Percentiles rank a stretch among this genome's conserved stretches.
Conservation (phyloP, 345 rosid genomes). For the Mercurialis annua region DNA sequence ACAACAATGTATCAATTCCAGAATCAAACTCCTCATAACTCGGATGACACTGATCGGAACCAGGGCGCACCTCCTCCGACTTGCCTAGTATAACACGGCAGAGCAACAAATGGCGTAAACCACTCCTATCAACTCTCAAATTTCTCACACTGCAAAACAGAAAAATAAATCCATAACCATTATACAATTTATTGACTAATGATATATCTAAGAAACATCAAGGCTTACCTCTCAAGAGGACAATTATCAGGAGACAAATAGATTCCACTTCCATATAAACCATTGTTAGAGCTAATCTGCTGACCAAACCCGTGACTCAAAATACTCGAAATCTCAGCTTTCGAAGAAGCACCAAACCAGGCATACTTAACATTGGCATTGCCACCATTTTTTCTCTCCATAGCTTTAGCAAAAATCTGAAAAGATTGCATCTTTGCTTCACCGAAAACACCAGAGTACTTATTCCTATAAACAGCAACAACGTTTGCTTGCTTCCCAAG, state of each 20-base stretch:
- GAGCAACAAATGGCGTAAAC: constrained; percentile 59
- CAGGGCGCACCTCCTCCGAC: constrained; percentile 51
- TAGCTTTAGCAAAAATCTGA: constrained; percentile 46
- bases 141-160: constrained; percentile 42
- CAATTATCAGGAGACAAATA: constrained; percentile 57
- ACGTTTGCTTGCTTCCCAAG: constrained; percentile 36
- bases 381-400: constrained; percentile 46
- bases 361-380: constrained; percentile 54
- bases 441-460: constrained; percentile 28
- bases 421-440: constrained; percentile 57
- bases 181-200: background rate
- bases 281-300: constrained; percentile 25
- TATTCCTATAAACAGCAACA: constrained; percentile 44
- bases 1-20: constrained; percentile 51
- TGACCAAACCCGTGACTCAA: constrained; percentile 61
- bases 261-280: constrained; percentile 55
- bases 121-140: constrained; percentile 44
- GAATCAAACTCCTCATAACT: constrained; percentile 63
- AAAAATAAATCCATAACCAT: background rate
- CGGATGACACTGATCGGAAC: constrained; percentile 52
- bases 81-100: constrained; percentile 73
- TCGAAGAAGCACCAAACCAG: constrained; percentile 53
- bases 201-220: background rate
- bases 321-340: constrained; percentile 41
- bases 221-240: constrained; percentile 55